Conservation (phyloP, 805 yeast genomes). For the Candida ovalis region DNA sequence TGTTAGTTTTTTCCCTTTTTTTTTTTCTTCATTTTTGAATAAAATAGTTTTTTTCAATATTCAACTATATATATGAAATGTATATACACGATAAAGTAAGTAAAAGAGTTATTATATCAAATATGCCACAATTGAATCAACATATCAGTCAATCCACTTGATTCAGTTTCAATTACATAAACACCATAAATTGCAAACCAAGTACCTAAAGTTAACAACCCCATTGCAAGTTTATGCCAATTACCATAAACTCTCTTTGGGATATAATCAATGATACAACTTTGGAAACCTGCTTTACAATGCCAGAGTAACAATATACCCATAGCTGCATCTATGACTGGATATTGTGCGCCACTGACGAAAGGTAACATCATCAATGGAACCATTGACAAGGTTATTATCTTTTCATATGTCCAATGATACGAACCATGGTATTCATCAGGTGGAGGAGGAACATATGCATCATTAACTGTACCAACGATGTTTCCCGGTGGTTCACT, state of each 20-base stretch:
- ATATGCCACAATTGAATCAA: constrained; percentile 61
- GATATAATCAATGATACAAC: constrained; percentile 91
- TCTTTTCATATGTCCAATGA: constrained; percentile 91
- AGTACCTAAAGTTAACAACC: constrained; percentile 69
- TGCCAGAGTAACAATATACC: constrained; percentile 69
- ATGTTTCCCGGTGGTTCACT: constrained; percentile 89
- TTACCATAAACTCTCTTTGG: constrained; percentile 82
- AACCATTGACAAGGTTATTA: constrained; percentile 62
- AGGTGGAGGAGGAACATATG: constrained; percentile 63
- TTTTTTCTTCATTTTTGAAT: too few relatives aligned
- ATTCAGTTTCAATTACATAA: constrained; percentile 75
- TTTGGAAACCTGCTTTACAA: constrained; percentile 79
- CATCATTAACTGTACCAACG: constrained; percentile 91
- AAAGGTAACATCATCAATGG: constrained; percentile 79
- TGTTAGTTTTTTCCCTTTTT: not conserved
- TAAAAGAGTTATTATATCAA: not conserved
- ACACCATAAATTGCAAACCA: constrained; percentile 71
- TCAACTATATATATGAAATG: too few relatives aligned
- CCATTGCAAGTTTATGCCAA: constrained; percentile 66
- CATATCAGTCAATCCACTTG: constrained; percentile 72
- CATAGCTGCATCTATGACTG: constrained; percentile 72
- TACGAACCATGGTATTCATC: constrained; percentile 72
- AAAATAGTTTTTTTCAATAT: too few relatives aligned
- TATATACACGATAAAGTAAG: not conserved
- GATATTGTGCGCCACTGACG: constrained; percentile 63